Conservation (phyloP, 148 eudicot species). For the Suaeda aralocaspica region DNA sequence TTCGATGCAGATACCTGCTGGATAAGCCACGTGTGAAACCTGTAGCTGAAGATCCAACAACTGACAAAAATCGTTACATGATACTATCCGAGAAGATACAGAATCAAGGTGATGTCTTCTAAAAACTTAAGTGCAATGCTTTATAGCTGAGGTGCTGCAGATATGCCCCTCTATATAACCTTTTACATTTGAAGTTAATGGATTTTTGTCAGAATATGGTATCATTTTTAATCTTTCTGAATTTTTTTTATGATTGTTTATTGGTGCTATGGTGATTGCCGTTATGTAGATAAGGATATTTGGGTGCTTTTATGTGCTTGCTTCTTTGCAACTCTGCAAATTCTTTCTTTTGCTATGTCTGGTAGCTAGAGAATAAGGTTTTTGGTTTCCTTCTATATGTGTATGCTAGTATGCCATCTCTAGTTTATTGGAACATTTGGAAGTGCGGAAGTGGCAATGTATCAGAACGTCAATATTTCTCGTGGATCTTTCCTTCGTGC, state of each 20-base stretch:
- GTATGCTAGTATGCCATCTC: neutral
- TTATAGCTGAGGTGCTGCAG: neutral
- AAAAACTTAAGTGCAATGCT: neutral
- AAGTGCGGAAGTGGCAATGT: neutral
- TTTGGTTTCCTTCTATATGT: neutral
- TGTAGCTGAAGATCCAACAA: conserved; percentile 74
- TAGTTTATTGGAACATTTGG: neutral
- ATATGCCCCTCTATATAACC: too few species aligned
- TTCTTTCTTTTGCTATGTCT: neutral
- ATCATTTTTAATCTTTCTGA: too few species aligned
- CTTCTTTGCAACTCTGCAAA: neutral
- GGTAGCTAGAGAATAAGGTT: neutral
- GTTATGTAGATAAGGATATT: neutral
- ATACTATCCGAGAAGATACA: conserved; percentile 74
- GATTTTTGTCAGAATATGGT: too few species aligned
- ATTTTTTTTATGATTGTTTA: neutral
- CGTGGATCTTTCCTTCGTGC: neutral
- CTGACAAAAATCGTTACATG: conserved; percentile 61
- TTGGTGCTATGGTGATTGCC: neutral
- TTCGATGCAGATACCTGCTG: conserved; percentile 57
- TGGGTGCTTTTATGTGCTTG: neutral
- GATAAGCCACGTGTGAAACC: conserved; percentile 94
- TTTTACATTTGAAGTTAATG: too few species aligned
- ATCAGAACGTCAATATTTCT: neutral
- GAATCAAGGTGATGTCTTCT: conserved; percentile 47